Evolutionary conservation across 805 yeast species (phyloP), one percentile per base, ranked within the genome.

Genomic region (Nakazawaea peltata): DNA sequence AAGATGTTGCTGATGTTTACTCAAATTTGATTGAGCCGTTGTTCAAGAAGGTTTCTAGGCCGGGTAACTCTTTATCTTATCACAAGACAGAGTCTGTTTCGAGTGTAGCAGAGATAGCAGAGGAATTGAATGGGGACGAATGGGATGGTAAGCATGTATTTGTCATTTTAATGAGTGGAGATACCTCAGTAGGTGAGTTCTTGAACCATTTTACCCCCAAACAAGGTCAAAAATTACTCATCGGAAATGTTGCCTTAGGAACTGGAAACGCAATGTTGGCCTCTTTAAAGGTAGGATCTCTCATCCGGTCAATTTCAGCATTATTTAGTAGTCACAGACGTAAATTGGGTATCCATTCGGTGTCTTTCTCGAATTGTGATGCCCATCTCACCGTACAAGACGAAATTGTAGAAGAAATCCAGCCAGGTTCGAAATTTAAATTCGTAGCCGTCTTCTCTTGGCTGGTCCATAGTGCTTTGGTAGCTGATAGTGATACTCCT

Each of bases 381-480:
- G 44, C 43, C 36, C 43, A 37, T 19, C 51, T 44, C 32, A 45
- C 44, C 3, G 22, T 8, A 15, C 49, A 32, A 50, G 58, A 5
- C 5, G 24, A 14, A 21, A 17, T 26, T 8, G 16, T 19, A 11
- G 6, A 18, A 19, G 30, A 5, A 14, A 11, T 29, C 6, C 39
- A 9, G 10, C 5, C 13, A 9, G 14, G 23, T 13, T 13, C 10
- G 10, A 25, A 9, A 41, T 46, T 49, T 34, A n/a, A n/a, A n/a
- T 63, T 77, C 49, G 40, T 71, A 13, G 84, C 84, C 2, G 94
- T 87, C 8, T 65, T 75, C 0, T 82, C 95, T 0, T 77, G 94
- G 84, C 94, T 81, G 0, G 72, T 86, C 43, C 97, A 88, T 56
- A 86, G 96, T 2, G 73, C 87, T 3, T 56, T 88, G 33, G 87